Conservation (phyloP, 805 yeast genomes). For the Helenozyma baotianmanensis region DNA sequence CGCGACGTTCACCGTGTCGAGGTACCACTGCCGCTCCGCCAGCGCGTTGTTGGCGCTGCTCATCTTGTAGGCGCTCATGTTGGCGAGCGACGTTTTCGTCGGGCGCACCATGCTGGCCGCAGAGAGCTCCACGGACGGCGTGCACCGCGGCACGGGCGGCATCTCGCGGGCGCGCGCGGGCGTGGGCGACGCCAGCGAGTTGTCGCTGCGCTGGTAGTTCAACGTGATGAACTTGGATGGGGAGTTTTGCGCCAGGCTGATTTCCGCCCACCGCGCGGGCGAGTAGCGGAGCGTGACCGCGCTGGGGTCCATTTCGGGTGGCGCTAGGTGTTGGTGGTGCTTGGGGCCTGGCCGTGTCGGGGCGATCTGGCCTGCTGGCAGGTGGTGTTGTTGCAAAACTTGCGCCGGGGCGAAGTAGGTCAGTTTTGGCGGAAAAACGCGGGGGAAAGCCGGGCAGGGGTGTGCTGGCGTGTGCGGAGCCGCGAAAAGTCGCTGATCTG, state of each 20-base stretch:
- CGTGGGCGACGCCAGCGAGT: constrained; percentile 1
- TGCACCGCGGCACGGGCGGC: constrained; percentile 3
- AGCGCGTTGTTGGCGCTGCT: background rate
- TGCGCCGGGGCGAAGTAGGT: too few relatives aligned
- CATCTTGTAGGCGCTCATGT: constrained; percentile 5
- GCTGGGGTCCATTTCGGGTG: constrained; percentile 9
- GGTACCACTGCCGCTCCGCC: constrained; percentile 12
- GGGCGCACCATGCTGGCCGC: constrained; percentile 9
- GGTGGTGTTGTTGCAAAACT: too few relatives aligned
- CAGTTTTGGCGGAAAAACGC: too few relatives aligned
- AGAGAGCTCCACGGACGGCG: constrained; percentile 6
- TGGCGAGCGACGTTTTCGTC: constrained; percentile 9
- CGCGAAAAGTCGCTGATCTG: too few relatives aligned
- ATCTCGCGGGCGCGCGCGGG: background rate
- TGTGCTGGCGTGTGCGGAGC: too few relatives aligned
- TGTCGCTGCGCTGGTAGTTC: constrained; percentile 3
- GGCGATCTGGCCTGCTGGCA: too few relatives aligned
- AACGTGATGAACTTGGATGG: constrained; percentile 9
- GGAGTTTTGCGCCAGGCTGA: constrained; percentile 1
- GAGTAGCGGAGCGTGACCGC: constrained; percentile 12
- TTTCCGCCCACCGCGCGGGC: constrained; percentile 14
- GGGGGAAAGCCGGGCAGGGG: too few relatives aligned
- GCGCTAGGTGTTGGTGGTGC: too few relatives aligned
- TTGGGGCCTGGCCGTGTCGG: too few relatives aligned
- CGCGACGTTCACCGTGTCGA: constrained; percentile 14